Evolutionary conservation across 2,329 filamentous ascomycete species (phyloP).

Genomic region (Tolypocladium paradoxum): DNA sequence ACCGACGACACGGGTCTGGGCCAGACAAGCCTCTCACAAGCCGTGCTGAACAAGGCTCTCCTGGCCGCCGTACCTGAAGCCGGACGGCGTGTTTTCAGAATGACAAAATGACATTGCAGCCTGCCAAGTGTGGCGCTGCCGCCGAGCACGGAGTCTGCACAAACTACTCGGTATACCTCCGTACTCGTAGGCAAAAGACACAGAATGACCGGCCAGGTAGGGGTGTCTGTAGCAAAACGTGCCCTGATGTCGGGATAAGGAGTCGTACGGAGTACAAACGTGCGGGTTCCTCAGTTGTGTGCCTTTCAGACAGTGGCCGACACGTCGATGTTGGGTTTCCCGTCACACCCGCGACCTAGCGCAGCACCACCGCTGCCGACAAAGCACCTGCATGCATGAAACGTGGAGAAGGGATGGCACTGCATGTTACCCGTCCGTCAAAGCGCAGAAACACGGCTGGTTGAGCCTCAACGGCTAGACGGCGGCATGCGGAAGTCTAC

Average conservation of each 20-base stretch:
- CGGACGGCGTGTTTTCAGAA: background rate
- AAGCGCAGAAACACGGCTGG: background rate
- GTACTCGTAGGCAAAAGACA: no score
- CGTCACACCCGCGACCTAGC: background rate
- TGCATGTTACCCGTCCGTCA: background rate
- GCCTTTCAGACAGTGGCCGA: background rate
- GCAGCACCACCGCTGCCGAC: no score
- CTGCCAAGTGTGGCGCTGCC: background rate
- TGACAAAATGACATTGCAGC: background rate
- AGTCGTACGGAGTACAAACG: background rate
- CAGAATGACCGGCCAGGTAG: background rate
- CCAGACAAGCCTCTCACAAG: conserved; percentile 11
- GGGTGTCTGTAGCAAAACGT: background rate
- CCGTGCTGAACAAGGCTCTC: background rate
- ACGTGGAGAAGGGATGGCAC: background rate
- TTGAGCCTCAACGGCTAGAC: background rate
- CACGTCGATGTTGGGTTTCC: background rate
- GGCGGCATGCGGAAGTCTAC: no score
- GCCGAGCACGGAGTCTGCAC: background rate
- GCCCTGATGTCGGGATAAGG: background rate
- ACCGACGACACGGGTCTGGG: conserved; percentile 22
- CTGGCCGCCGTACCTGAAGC: no score
- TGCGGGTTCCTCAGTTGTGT: background rate
- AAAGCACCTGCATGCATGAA: background rate
- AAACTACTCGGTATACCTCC: no score